Conservation (phyloP, 2,329 filamentous ascomycete genomes). For the Ramichloridium luteum region DNA sequence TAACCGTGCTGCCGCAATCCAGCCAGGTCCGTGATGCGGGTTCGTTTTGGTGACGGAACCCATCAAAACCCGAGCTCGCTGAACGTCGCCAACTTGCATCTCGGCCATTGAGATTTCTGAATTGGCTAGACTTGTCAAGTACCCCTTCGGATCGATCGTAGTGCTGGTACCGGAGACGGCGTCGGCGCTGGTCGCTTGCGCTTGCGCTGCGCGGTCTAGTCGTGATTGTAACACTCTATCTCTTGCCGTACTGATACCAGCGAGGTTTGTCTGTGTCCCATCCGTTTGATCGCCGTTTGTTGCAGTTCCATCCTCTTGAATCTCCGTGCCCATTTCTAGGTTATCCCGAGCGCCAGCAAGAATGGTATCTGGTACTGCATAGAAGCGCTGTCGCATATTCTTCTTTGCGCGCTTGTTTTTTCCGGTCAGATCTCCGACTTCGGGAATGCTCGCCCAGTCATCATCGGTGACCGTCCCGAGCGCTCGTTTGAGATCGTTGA, state of each 20-base stretch:
- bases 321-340: conserved; percentile 71
- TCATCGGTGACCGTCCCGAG: conserved; percentile 82
- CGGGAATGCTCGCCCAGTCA: conserved; percentile 89
- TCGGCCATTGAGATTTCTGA: conserved; percentile 68
- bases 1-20: conserved; percentile 85
- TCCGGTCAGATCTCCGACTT: conserved; percentile 91
- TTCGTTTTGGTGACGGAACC: conserved; percentile 97
- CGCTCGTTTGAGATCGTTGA: conserved; percentile 86
- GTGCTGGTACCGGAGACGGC: conserved; percentile 68
- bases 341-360: conserved; percentile 73
- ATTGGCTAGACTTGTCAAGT: conserved; percentile 81
- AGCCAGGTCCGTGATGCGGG: conserved; percentile 83
- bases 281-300: conserved; percentile 45
- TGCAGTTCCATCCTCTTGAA: conserved; percentile 60
- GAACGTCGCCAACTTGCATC: conserved; percentile 84
- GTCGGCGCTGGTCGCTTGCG: conserved; percentile 49
- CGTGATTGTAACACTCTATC: conserved; percentile 94
- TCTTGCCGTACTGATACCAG: conserved; percentile 88
- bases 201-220: conserved; percentile 72
- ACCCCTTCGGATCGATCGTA: conserved; percentile 88
- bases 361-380: conserved; percentile 93
- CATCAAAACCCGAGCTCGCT: conserved; percentile 80
- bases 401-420: conserved; percentile 81
- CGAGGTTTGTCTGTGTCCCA: conserved; percentile 95
- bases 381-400: conserved; percentile 70